Evolutionary conservation across 305 asterid genomes (phyloP).

Genomic region (Stenogyne calaminthoides): DNA sequence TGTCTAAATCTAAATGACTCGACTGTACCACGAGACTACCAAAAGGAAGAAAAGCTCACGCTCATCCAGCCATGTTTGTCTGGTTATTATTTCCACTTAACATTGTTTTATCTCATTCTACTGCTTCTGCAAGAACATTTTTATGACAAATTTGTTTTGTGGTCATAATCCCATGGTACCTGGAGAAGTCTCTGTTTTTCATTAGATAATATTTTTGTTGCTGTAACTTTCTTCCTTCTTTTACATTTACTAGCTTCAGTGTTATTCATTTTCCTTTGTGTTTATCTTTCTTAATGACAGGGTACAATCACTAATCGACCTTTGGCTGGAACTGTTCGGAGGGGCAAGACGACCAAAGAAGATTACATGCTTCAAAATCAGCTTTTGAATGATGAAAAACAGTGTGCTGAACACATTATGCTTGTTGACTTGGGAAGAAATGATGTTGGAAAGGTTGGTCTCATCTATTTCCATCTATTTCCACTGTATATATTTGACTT

Average conservation of each 20-base stretch:
- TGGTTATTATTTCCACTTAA: no score
- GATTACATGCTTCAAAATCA: constrained; percentile 90
- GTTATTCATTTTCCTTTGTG: neutral
- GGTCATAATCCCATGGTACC: no score
- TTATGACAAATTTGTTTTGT: no score
- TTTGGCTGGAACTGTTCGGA: constrained; percentile 89
- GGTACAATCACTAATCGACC: constrained; percentile 82
- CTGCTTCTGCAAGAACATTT: no score
- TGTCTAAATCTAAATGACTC: no score
- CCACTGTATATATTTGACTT: neutral
- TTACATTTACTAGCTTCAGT: constrained; percentile 19
- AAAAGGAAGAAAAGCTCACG: no score
- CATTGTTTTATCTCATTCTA: no score
- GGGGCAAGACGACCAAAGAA: constrained; percentile 90
- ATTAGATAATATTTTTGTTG: neutral
- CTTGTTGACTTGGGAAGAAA: constrained; percentile 97
- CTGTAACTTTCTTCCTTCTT: neutral
- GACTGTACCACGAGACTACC: no score
- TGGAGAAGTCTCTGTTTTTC: neutral
- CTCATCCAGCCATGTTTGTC: no score
- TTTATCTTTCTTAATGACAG: constrained; percentile 43
- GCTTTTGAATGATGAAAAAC: constrained; percentile 84
- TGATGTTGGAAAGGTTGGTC: constrained; percentile 92
- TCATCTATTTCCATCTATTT: constrained; percentile 24
- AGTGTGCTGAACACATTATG: constrained; percentile 98